Base-by-base conservation (phyloP, 495 filamentous ascomycete genomes). In the Clohesyomyces aquaticus region DNA sequence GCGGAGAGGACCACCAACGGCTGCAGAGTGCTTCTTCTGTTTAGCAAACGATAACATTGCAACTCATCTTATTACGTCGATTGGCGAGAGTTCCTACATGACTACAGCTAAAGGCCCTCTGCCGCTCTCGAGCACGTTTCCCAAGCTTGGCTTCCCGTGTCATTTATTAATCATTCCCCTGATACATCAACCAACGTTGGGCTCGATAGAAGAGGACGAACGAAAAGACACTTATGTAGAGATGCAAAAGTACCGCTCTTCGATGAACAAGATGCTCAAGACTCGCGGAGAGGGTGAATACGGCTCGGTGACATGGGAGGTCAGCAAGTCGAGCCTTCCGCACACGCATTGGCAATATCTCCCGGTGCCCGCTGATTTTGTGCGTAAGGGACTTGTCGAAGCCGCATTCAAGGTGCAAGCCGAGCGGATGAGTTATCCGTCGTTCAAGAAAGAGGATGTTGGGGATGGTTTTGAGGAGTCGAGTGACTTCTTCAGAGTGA, bases 281-380 rank as follows among this genome's bases (percentile, higher is more conserved):
- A 68, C 74, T 21, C 81, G 77, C 9, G 76, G 78, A 64, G 74
- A 80, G 70, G 75, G 78, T 16, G 59, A 71, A 60, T 80, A 96
- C 2, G 93, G 92, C 26, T 82, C 88, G 9, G 90, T 98, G 2
- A 93, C 91, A 0, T 98, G 91, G 83, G 93, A 97, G 76, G 87
- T 98, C 65, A 90, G 85, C 69, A 85, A 91, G 18, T 78, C 77
- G 1, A 80, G 80, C 11, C 91, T 91, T 22, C 87, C 97, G 54
- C 94, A 98, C 72, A 80, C 83, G 0, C 94, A 96, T 71, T 97
- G 93, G 94, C 94, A 98, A 78, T 93, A 95, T 69, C 79, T 97
- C 28, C 93, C 94, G 1, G 81, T 96, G 0, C 82, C 88, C 0
- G 71, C 79, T 0, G 80, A 86, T 11, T 74, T 90, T 22, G 80